Base-by-base conservation (phyloP, 2,329 filamentous ascomycete genomes). In the Arthroderma uncinatum region DNA sequence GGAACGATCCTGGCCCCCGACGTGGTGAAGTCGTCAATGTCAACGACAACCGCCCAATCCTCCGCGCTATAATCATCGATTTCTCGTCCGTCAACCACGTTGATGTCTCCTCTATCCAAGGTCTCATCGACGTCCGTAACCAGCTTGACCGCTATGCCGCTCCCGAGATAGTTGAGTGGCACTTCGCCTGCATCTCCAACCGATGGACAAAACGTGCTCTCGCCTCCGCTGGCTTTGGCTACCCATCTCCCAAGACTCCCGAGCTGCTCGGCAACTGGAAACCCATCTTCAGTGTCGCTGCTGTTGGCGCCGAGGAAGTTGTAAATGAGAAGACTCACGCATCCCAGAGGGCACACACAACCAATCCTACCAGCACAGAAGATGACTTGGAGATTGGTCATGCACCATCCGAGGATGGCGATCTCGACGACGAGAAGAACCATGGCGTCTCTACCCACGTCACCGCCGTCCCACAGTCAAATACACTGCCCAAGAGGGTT, bases 151-250 rank as follows among this genome's bases (percentile, higher is more conserved):
- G 73, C 19, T 78, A 79, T 57, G 76, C 79, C 4, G 64, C 67
- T 2, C 68, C 70, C 1, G 64, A 61, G 8, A 40, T 63, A 0
- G 71, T 74, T 0, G 69, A 72, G 39, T 74, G 71, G 68, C 70
- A 73, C 54, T 73, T 82, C 66, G 78, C 79, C 30, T 71, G 76
- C 57, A 73, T 82, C 21, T 71, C 74, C 59, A 80, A 78, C 61
- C 74, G 77, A 37, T 82, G 80, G 80, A 78, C 79, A 1, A 76
- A 79, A 58, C 75, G 79, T n/a, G 79, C 79, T 0, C 70, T 82
- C 1, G 74, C 75, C 0, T 76, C 76, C 4, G 79, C 78, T 2
- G 79, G 79, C 0, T 82, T 82, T 60, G 80, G 79, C 0, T 76
- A 71, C 56, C 76, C 58, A 8, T 55, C 52, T 16, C 30, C 55